Percentiles rank a stretch among this genome's conserved stretches.
Evolutionary conservation across 2,329 filamentous ascomycete species (phyloP).

Genomic region (Coccinonectria pachysandricola): DNA sequence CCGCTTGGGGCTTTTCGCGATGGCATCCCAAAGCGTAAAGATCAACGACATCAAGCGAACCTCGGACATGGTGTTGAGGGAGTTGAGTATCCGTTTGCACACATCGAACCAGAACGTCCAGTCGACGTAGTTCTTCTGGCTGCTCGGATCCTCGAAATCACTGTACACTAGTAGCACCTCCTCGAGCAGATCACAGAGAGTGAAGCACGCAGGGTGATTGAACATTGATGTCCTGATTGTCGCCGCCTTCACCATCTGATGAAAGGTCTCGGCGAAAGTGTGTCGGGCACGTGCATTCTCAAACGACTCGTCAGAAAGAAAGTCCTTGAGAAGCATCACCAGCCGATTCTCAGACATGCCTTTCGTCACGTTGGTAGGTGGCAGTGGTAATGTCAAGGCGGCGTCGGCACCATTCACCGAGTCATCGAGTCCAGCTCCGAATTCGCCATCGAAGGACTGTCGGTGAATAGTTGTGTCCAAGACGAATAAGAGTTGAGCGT

Average conservation of each 20-base stretch:
- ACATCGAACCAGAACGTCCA: slow-evolving; percentile 83
- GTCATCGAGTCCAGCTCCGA: slow-evolving; percentile 34
- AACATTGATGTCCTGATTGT: slow-evolving; percentile 69
- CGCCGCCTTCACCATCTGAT: slow-evolving; percentile 60
- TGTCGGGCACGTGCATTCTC: slow-evolving; percentile 40
- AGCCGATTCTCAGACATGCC: slow-evolving; percentile 84
- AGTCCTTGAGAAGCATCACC: slow-evolving; percentile 71
- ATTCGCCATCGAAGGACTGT: slow-evolving; percentile 43
- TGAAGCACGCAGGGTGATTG: slow-evolving; percentile 75
- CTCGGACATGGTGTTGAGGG: slow-evolving; percentile 83
- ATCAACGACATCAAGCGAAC: slow-evolving; percentile 75
- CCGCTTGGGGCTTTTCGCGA: slow-evolving; percentile 53
- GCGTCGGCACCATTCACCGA: slow-evolving; percentile 50
- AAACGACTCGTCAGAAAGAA: slow-evolving; percentile 45
- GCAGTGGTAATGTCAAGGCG: slow-evolving; percentile 50
- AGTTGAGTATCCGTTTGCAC: slow-evolving; percentile 66
- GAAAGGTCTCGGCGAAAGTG: slow-evolving; percentile 69
- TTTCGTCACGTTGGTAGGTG: slow-evolving; percentile 59
- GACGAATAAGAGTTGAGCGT: slow-evolving; percentile 69
- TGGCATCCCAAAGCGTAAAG: slow-evolving; percentile 67
- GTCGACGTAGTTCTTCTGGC: slow-evolving; percentile 43
- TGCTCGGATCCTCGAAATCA: slow-evolving; percentile 33
- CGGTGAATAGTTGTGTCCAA: slow-evolving; percentile 79
- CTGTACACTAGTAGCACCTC: slow-evolving; percentile 61
- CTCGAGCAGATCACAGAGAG: slow-evolving; percentile 84